A percentile compares a stretch with the other conserved stretches of the same genome.
These are phyloP conservation scores for Claviceps humidiphila DNA, from an alignment of 2,329 filamentous ascomycete genomes.

Conservation along the genomic window DNA sequence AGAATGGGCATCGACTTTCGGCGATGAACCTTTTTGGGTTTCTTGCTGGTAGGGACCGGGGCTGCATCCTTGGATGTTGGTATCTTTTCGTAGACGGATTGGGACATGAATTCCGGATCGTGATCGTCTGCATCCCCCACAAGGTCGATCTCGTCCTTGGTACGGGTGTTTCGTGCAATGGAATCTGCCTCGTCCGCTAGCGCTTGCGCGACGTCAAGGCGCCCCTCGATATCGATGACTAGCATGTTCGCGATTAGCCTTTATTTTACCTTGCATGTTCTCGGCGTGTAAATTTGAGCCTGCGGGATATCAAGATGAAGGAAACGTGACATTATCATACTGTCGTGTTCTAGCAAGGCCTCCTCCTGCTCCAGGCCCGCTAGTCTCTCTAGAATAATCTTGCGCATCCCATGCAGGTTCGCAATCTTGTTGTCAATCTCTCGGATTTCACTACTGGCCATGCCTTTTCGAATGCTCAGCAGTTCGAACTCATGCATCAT, in stretches of 20 bases:
- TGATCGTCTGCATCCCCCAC: constrained; percentile 37
- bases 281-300: not conserved
- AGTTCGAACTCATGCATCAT: constrained; percentile 82
- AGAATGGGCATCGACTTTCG: constrained; percentile 85
- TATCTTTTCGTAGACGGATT: constrained; percentile 91
- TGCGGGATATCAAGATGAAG: not conserved
- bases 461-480: constrained; percentile 86
- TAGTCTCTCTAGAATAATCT: constrained; percentile 77
- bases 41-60: constrained; percentile 23
- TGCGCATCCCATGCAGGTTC: constrained; percentile 84
- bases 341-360: constrained; percentile 74
- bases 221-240: constrained; percentile 51
- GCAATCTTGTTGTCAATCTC: constrained; percentile 96
- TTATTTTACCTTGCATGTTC: too few relatives aligned
- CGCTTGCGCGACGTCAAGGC: constrained; percentile 48
- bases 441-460: constrained; percentile 90
- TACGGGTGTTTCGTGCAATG: constrained; percentile 37
- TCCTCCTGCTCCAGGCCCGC: constrained; percentile 85
- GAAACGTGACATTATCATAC: constrained; percentile 33
- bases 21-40: constrained; percentile 41
- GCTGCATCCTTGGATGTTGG: constrained; percentile 41
- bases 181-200: constrained; percentile 45
- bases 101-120: constrained; percentile 71
- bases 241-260: not conserved
- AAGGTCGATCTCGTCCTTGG: constrained; percentile 40